Conservation (phyloP, 2,329 filamentous ascomycete genomes). For the Triangularia setosa region DNA sequence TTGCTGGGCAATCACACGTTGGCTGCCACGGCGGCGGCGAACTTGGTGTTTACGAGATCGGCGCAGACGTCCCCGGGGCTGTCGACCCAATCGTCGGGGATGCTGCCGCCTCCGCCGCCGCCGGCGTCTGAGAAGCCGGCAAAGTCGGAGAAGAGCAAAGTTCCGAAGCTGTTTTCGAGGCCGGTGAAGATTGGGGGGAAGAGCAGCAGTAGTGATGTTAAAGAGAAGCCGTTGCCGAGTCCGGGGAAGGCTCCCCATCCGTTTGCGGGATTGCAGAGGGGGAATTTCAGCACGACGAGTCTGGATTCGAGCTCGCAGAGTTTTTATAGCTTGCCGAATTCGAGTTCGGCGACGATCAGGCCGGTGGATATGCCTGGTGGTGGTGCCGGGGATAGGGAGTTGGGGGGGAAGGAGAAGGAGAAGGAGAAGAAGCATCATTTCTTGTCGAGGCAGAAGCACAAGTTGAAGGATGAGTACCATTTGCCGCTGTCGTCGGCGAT, state of each 20-base stretch:
- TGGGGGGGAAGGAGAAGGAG: constrained; percentile 65
- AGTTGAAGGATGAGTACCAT: constrained; percentile 68
- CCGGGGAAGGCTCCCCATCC: constrained; percentile 68
- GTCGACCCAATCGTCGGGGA: constrained; percentile 28
- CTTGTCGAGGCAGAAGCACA: constrained; percentile 73
- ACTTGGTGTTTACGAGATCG: constrained; percentile 67
- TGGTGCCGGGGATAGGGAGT: constrained; percentile 47
- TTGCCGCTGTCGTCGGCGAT: constrained; percentile 70
- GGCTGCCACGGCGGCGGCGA: constrained; percentile 68
- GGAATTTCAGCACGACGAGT: constrained; percentile 68
- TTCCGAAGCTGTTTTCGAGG: constrained; percentile 70
- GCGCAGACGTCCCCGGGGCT: constrained; percentile 49
- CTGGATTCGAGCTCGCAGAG: constrained; percentile 61
- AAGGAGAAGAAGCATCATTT: constrained; percentile 80
- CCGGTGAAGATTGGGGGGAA: constrained; percentile 72
- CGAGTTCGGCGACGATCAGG: constrained; percentile 72
- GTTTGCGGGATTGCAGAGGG: constrained; percentile 60
- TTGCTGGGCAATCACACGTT: constrained; percentile 56
- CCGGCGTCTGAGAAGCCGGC: constrained; percentile 53
- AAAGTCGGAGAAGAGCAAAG: constrained; percentile 68
- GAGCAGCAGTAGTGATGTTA: constrained; percentile 51
- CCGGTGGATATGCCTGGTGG: constrained; percentile 47
- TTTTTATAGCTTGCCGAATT: constrained; percentile 71
- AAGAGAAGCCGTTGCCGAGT: constrained; percentile 65
- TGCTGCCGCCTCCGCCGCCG: constrained; percentile 38